Evolutionary conservation across 345 rosid species (phyloP).

Genomic region (Rhizophora apiculata): DNA sequence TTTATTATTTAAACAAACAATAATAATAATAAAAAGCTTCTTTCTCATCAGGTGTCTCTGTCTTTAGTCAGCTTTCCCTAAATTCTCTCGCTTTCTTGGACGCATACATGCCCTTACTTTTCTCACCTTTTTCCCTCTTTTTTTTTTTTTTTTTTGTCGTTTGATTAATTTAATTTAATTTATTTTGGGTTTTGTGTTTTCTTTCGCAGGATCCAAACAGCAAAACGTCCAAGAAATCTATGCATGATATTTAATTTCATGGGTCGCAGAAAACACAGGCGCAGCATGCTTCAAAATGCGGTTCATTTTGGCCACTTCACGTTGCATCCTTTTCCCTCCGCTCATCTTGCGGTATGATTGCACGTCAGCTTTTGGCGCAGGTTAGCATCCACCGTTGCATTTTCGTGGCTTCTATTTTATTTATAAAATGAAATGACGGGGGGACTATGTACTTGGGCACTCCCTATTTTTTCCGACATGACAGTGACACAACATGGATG

Average conservation of each 20-base stretch:
- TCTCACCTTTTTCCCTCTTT: background rate
- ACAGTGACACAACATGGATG: too few species aligned
- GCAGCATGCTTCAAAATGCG: slow-evolving; percentile 18
- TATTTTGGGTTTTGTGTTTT: too few species aligned
- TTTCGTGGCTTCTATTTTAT: background rate
- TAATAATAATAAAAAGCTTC: too few species aligned
- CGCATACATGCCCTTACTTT: background rate
- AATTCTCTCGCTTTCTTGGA: slow-evolving; percentile 4
- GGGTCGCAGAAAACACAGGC: background rate
- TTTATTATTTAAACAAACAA: background rate
- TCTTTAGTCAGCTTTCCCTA: slow-evolving; percentile 22
- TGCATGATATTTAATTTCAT: background rate
- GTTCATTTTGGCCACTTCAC: slow-evolving; percentile 3
- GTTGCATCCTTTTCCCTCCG: background rate
- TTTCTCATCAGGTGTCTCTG: too few species aligned
- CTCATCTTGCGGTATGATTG: background rate
- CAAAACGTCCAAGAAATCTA: slow-evolving; percentile 13
- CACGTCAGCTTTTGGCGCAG: slow-evolving; percentile 1
- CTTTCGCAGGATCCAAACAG: slow-evolving; percentile 12
- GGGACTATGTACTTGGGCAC: too few species aligned
- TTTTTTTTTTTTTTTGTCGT: background rate
- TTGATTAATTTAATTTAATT: background rate
- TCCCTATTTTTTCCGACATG: too few species aligned
- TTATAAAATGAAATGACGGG: too few species aligned
- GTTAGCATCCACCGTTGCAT: slow-evolving; percentile 2